Evolutionary conservation across 257 asterid species (phyloP).

Genomic region (Salvia splendens): DNA sequence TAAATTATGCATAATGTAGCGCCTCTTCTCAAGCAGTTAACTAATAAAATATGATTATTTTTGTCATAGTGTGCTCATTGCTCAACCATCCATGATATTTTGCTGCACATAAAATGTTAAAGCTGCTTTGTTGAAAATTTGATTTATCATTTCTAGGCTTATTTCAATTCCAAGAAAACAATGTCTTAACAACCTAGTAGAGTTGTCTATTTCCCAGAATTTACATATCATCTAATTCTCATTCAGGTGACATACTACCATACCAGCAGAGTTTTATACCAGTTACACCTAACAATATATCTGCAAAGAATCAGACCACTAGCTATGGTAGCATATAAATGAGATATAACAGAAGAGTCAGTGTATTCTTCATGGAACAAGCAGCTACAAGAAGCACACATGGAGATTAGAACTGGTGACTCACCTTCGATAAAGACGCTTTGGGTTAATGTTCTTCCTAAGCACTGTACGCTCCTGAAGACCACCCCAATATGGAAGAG

Average conservation of each 20-base stretch:
- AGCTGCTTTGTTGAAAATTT: slow-evolving; percentile 7
- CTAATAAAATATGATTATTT: not conserved
- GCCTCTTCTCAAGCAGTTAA: not conserved
- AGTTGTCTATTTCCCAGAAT: slow-evolving; percentile 1
- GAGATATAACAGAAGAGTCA: slow-evolving; percentile 10
- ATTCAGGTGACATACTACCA: slow-evolving; percentile 7
- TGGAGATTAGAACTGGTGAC: slow-evolving; percentile 24
- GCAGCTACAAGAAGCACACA: slow-evolving; percentile 26
- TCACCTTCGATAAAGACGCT: slow-evolving; percentile 94
- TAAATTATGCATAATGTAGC: not conserved
- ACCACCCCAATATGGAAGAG: slow-evolving; percentile 99
- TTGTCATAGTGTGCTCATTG: not conserved
- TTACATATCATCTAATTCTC: slow-evolving; percentile 15
- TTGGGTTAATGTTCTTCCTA: slow-evolving; percentile 93
- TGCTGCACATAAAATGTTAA: not conserved
- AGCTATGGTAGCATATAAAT: not conserved
- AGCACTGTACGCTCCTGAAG: slow-evolving; percentile 79
- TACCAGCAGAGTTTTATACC: not conserved
- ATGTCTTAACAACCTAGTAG: slow-evolving; percentile 2
- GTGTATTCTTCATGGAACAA: slow-evolving; percentile 14
- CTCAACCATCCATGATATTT: not conserved
- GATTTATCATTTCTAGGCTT: slow-evolving; percentile 5
- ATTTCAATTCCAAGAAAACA: slow-evolving; percentile 14
- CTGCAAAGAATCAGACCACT: not conserved
- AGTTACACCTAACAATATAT: slow-evolving; percentile 13